Percentiles rank a stretch among this genome's conserved stretches.
phyloP scores from a whole-genome alignment of 192 early-diverging fungal species.

The Backusella tarrabulga region DNA sequence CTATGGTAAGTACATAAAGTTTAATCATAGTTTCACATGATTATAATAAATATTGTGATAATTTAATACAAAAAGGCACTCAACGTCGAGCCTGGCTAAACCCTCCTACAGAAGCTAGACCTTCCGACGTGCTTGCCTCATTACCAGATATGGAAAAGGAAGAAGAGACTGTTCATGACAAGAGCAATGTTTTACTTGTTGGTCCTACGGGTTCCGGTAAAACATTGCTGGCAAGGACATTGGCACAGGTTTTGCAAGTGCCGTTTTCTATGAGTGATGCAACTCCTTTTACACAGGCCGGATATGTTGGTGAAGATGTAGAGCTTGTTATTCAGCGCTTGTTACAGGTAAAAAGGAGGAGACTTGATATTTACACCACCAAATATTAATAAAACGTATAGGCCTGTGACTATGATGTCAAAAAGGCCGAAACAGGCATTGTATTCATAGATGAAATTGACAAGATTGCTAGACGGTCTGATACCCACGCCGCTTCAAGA shows the following conservation, averaged over 20 bases:
- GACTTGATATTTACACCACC: background rate
- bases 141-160: background rate
- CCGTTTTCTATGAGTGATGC: conserved; percentile 91
- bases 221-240: conserved; percentile 78
- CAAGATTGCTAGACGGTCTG: conserved; percentile 81
- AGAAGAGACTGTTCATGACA: conserved; percentile 66
- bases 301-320: conserved; percentile 92
- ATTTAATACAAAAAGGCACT: conserved; percentile 6
- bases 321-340: conserved; percentile 85
- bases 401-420: conserved; percentile 86
- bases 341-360: conserved; percentile 54
- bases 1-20: background rate
- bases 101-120: conserved; percentile 24
- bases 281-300: conserved; percentile 86
- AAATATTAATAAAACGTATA: conserved; percentile 13
- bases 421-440: conserved; percentile 77
- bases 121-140: background rate
- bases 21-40: background rate
- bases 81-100: conserved; percentile 36
- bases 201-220: conserved; percentile 87
- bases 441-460: conserved; percentile 96
- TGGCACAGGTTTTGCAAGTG: conserved; percentile 85
- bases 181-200: conserved; percentile 86
- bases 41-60: background rate
- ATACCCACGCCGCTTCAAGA: conserved; percentile 69